Percentiles rank a stretch among this genome's conserved stretches.
phyloP scores from a whole-genome alignment of 2,329 filamentous ascomycete species.

The Penicillium verrucosum region DNA sequence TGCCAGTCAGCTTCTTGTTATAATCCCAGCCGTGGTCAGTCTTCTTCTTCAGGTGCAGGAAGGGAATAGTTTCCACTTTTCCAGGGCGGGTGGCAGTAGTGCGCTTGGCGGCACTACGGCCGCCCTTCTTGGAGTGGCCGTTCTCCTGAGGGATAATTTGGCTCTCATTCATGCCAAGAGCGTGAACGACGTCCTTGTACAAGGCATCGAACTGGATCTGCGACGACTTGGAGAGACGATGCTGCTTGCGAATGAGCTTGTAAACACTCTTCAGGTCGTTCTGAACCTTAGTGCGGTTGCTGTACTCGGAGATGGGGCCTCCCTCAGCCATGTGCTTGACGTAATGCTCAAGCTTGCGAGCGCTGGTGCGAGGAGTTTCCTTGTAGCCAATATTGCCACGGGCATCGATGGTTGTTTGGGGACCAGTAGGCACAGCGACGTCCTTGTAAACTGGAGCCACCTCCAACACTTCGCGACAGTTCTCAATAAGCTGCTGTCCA shows the following conservation, averaged over 20 bases:
- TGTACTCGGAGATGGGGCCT: constrained; percentile 97
- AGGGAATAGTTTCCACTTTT: constrained; percentile 95
- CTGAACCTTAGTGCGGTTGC: constrained; percentile 96
- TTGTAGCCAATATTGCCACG: constrained; percentile 90
- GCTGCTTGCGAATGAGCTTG: constrained; percentile 97
- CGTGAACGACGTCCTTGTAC: constrained; percentile 91
- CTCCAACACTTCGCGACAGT: constrained; percentile 88
- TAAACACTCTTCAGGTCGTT: constrained; percentile 93
- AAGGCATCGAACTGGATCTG: constrained; percentile 94
- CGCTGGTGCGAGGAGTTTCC: constrained; percentile 80
- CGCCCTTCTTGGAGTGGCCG: constrained; percentile 57
- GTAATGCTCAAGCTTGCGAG: constrained; percentile 96
- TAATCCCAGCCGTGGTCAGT: constrained; percentile 98
- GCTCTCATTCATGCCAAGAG: constrained; percentile 94
- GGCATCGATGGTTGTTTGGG: constrained; percentile 85
- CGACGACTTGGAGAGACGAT: constrained; percentile 93
- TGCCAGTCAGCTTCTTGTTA: constrained; percentile 94
- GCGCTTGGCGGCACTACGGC: constrained; percentile 48
- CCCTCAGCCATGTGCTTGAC: constrained; percentile 98
- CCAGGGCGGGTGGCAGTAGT: constrained; percentile 63
- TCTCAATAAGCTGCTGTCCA: constrained; percentile 88
- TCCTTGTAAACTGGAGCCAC: constrained; percentile 92
- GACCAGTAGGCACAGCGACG: constrained; percentile 85
- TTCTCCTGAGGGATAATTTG: constrained; percentile 92
- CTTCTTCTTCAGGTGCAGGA: constrained; percentile 96